A percentile compares a stretch with the other conserved stretches of the same genome.
Conservation (phyloP, 768 basidiomycete genomes). For the Macrocybe gigantea region DNA sequence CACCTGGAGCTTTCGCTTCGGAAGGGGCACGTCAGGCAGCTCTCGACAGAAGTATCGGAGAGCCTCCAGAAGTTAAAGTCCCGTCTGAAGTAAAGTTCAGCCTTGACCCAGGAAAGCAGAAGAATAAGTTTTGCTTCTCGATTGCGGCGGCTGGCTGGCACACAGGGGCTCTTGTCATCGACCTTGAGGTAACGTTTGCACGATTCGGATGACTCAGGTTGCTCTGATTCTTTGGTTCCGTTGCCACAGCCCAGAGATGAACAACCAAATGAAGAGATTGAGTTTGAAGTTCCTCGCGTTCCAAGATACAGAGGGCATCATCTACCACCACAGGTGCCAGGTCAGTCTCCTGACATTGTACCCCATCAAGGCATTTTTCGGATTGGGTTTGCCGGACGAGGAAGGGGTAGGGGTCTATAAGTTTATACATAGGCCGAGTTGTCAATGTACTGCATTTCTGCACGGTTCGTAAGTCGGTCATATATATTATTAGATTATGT, state of each 20-base stretch:
- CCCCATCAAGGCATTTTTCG: conserved; percentile 33
- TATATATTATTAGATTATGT: no score
- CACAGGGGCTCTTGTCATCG: conserved; percentile 82
- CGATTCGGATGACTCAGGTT: not conserved
- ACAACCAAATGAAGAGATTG: no score
- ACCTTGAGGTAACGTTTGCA: conserved; percentile 57
- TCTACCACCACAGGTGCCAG: conserved; percentile 20
- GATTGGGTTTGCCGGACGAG: conserved; percentile 56
- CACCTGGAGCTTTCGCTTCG: conserved; percentile 53
- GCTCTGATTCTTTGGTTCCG: conserved; percentile 4
- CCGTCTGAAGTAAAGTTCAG: conserved; percentile 76
- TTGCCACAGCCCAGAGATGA: no score
- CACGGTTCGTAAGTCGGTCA: not conserved
- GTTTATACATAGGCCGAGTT: no score
- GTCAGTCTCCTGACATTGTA: conserved; percentile 21
- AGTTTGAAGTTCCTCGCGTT: no score
- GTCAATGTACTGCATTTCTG: not conserved
- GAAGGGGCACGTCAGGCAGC: conserved; percentile 26
- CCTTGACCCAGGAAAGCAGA: conserved; percentile 40
- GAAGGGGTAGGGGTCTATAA: conserved; percentile 22
- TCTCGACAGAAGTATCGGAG: conserved; percentile 19
- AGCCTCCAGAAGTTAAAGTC: conserved; percentile 40
- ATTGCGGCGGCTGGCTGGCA: conserved; percentile 90
- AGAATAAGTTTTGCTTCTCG: conserved; percentile 70
- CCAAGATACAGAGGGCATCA: no score